Evolutionary conservation across 768 basidiomycete genomes (phyloP).

Genomic region (Lactifluus piperatus): DNA sequence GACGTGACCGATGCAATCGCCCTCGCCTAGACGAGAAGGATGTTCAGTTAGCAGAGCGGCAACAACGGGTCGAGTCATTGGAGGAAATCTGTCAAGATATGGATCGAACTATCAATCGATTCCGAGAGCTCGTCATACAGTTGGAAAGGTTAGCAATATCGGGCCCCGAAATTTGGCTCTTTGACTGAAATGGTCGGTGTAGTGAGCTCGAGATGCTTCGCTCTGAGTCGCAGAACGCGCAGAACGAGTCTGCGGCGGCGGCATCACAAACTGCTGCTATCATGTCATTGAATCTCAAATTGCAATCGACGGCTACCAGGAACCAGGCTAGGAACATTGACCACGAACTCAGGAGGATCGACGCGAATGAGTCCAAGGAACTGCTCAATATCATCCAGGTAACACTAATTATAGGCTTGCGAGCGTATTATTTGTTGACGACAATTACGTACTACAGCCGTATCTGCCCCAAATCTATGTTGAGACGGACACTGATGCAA

Average conservation of each 20-base stretch:
- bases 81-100: slow-evolving; percentile 80
- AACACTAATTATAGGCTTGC: background rate
- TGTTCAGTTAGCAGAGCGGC: slow-evolving; percentile 55
- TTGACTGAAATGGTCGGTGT: background rate
- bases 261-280: slow-evolving; percentile 86
- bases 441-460: slow-evolving; percentile 39
- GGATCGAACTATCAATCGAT: slow-evolving; percentile 82
- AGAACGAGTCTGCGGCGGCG: slow-evolving; percentile 73
- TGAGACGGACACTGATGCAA: slow-evolving; percentile 83
- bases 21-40: slow-evolving; percentile 54
- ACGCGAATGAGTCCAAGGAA: slow-evolving; percentile 75
- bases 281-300: slow-evolving; percentile 89
- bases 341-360: slow-evolving; percentile 77
- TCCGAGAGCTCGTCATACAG: slow-evolving; percentile 83
- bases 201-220: slow-evolving; percentile 85
- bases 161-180: background rate
- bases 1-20: background rate
- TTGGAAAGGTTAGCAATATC: slow-evolving; percentile 57
- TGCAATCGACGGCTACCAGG: slow-evolving; percentile 87
- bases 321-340: slow-evolving; percentile 87
- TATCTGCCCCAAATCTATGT: slow-evolving; percentile 89
- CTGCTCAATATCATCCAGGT: slow-evolving; percentile 80
- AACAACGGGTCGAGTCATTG: slow-evolving; percentile 52
- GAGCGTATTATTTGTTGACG: background rate
- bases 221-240: slow-evolving; percentile 75